Evolutionary conservation across 257 asterid species (phyloP).

Genomic region (Solanum sitiens): DNA sequence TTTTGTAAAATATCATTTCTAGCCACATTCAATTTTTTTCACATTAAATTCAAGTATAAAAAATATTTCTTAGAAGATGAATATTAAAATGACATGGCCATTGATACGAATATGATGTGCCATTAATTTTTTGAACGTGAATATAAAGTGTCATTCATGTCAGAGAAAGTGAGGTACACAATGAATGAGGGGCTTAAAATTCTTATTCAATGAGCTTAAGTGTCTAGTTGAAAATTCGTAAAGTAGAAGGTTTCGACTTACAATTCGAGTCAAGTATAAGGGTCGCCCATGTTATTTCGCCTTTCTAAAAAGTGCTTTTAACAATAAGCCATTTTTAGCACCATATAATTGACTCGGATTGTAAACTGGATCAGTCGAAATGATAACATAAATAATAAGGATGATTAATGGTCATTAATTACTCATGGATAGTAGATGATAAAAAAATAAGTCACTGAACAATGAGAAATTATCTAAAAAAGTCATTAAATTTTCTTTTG

Average conservation of each 20-base stretch:
- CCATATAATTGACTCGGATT: background rate
- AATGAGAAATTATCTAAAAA: too few species aligned
- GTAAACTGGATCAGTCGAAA: background rate
- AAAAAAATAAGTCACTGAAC: too few species aligned
- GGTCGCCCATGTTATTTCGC: background rate
- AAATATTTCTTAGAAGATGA: background rate
- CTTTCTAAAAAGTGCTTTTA: too few species aligned
- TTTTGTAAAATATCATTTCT: background rate
- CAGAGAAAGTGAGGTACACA: background rate
- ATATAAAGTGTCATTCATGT: background rate
- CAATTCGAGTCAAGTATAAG: background rate
- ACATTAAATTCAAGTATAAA: background rate
- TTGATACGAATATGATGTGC: background rate
- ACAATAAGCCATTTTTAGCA: background rate
- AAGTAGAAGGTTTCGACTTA: background rate
- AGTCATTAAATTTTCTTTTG: too few species aligned
- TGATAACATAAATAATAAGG: background rate
- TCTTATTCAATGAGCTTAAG: background rate
- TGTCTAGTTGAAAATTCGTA: background rate
- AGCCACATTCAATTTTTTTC: background rate
- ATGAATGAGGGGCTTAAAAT: background rate
- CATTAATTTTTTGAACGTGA: background rate
- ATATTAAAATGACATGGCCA: background rate
- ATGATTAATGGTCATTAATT: background rate
- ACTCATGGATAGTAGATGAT: too few species aligned